Evolutionary conservation across 148 eudicot species (phyloP).

Genomic region (Dysphania ambrosioides): DNA sequence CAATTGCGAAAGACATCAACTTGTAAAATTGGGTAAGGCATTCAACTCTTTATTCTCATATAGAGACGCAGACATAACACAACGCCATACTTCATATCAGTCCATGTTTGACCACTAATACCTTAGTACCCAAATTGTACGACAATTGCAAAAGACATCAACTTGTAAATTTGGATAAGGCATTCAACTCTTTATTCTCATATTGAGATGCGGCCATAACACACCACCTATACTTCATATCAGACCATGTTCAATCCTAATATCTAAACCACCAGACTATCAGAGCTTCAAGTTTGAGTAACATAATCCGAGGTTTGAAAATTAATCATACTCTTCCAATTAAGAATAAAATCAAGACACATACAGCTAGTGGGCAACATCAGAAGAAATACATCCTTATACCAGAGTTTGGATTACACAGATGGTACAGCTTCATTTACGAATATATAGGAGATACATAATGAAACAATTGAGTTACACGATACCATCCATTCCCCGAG

Average conservation of each 20-base stretch:
- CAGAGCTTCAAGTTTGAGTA: background rate
- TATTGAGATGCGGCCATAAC: background rate
- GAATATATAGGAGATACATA: background rate
- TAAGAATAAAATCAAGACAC: background rate
- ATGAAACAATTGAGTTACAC: too few species aligned
- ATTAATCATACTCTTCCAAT: background rate
- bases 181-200: background rate
- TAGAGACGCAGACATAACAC: background rate
- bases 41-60: background rate
- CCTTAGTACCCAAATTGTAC: background rate
- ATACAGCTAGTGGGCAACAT: background rate
- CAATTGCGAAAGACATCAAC: background rate
- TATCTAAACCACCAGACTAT: background rate
- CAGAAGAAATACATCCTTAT: too few species aligned
- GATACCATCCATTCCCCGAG: too few species aligned
- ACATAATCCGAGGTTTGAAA: background rate
- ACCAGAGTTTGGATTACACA: background rate
- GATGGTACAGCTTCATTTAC: background rate
- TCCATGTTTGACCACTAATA: slow-evolving; percentile 1
- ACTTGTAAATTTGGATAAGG: background rate
- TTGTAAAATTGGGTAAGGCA: background rate
- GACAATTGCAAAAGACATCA: background rate
- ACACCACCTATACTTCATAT: background rate
- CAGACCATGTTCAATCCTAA: background rate
- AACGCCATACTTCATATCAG: background rate